Evolutionary conservation across 345 rosid genomes (phyloP), one percentile per base, ranked within the genome.

Genomic region (Salix udensis): DNA sequence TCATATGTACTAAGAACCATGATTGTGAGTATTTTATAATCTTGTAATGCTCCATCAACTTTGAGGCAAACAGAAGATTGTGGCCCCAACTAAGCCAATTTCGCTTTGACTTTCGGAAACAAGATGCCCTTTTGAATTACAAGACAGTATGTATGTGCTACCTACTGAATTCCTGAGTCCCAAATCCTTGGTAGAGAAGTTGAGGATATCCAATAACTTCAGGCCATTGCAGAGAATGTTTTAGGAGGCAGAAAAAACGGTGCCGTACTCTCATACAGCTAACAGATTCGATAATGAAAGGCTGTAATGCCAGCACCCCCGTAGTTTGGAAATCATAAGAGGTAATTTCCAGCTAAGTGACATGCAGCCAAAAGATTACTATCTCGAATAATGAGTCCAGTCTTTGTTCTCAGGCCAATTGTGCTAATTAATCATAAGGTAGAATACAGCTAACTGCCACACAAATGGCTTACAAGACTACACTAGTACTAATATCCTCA

Each of bases 401-500:
- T 28, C 61, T 44, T 28, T 44, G 48, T 15, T 71, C 46, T 46
- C 62, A 13, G 34, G 66, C 74, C 66, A 12, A 36, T 34, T 18
- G 23, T 28, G 44, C 21, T 64, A 34, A 19, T 58, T 18, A 40
- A 2, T 11, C 44, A 40, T 58, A 9, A 21, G 60, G 67, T 65
- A 34, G 42, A 70, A 52, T 48, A 48, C 62, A 71, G 58, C 70
- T 37, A 19, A 53, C 66, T 66, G 78, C 58, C 62, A 1, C 55
- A 61, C 11, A 68, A 52, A 62, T 46, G 74, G 68, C 76, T 74
- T 74, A 50, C 74, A 74, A 30, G 77, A 67, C 76, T 61, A 37
- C 30, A 61, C 23, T 71, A 30, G 44, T 28, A 14, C 23, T 11
- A n/a, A 58, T 34, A 44, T 50, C 23, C 40, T 50, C 31, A 55